These are phyloP conservation scores for Scedosporium aurantiacum DNA, from an alignment of 2,329 filamentous ascomycete genomes.

Conservation along the genomic window DNA sequence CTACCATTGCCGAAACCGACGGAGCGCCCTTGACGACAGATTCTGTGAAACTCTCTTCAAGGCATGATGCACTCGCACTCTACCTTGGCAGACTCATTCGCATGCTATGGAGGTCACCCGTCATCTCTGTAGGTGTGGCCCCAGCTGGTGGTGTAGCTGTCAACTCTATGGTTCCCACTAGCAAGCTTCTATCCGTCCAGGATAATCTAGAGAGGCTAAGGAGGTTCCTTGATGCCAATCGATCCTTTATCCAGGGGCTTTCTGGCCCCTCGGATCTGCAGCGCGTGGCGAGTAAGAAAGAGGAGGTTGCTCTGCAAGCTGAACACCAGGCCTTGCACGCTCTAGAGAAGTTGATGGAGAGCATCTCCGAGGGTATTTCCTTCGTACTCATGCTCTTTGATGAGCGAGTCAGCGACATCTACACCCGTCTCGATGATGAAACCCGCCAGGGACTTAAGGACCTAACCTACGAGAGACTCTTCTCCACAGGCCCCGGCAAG, in stretches of 20 bases:
- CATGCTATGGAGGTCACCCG: constrained; percentile 72
- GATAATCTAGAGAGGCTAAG: constrained; percentile 68
- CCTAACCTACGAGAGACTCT: constrained; percentile 80
- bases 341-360: constrained; percentile 72
- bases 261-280: constrained; percentile 83
- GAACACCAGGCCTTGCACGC: constrained; percentile 90
- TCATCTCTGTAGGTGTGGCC: constrained; percentile 46
- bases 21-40: constrained; percentile 67
- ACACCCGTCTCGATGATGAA: constrained; percentile 59
- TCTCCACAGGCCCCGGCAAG: constrained; percentile 67
- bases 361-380: constrained; percentile 91
- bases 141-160: constrained; percentile 53
- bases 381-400: constrained; percentile 94
- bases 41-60: constrained; percentile 73
- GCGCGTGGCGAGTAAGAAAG: constrained; percentile 67
- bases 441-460: constrained; percentile 59
- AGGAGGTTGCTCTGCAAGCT: constrained; percentile 83
- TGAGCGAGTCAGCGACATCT: constrained; percentile 82
- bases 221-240: constrained; percentile 78
- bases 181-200: constrained; percentile 67
- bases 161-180: constrained; percentile 50
- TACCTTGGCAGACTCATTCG: constrained; percentile 84
- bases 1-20: constrained; percentile 66
- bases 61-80: constrained; percentile 77
- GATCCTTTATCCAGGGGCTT: constrained; percentile 82